Evolutionary conservation across 495 filamentous ascomycete genomes (phyloP).

Genomic region (Penicillium dipodomyicola): DNA sequence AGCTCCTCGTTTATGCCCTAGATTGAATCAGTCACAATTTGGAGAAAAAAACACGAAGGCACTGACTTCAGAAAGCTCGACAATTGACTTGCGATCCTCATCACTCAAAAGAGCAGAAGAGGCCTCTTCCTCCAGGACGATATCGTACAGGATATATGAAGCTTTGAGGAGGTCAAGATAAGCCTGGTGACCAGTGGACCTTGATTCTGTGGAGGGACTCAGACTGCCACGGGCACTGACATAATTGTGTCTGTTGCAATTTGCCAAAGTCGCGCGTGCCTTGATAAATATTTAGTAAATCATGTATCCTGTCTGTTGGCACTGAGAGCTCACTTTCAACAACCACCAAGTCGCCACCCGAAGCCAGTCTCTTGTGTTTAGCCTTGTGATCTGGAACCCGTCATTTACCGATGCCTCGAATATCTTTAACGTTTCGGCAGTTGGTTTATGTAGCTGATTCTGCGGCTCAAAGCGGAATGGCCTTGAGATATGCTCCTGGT

Average conservation of each 20-base stretch:
- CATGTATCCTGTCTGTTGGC: background rate
- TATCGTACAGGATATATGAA: constrained; percentile 43
- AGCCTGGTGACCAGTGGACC: constrained; percentile 29
- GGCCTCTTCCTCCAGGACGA: constrained; percentile 32
- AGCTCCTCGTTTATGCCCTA: constrained; percentile 40
- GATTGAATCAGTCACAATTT: background rate
- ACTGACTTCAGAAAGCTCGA: constrained; percentile 39
- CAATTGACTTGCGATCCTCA: constrained; percentile 42
- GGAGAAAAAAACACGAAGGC: background rate
- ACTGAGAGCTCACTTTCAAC: constrained; percentile 32
- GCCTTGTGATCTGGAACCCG: constrained; percentile 26
- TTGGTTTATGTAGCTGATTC: constrained; percentile 30
- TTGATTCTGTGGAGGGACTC: constrained; percentile 27
- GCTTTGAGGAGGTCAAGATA: constrained; percentile 46
- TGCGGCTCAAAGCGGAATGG: constrained; percentile 36
- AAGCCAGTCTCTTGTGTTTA: constrained; percentile 39
- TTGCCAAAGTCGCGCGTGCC: constrained; percentile 29
- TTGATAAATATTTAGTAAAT: constrained; percentile 1
- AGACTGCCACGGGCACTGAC: constrained; percentile 27
- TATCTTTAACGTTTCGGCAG: constrained; percentile 21
- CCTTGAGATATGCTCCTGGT: constrained; percentile 30
- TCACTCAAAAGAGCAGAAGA: constrained; percentile 28
- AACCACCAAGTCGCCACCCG: constrained; percentile 47
- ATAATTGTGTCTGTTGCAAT: constrained; percentile 26
- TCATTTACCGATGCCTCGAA: constrained; percentile 27